Conservation (phyloP, 768 basidiomycete genomes). For the Pleurotus sapidus region DNA sequence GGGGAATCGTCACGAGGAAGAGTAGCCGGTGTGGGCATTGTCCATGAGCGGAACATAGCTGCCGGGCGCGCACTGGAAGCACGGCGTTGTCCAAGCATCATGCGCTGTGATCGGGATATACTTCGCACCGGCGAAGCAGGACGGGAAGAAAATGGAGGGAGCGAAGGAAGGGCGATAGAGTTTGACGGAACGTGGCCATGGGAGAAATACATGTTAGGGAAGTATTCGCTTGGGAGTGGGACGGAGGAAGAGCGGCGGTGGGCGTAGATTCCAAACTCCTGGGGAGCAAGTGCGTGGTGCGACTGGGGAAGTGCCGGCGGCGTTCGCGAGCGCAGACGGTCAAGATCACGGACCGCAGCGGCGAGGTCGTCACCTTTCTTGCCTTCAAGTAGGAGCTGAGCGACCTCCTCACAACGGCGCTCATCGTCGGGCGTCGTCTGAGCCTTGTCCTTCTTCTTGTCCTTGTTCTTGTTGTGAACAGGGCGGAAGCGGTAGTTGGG, state of each 20-base stretch:
- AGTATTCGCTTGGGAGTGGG: conserved; percentile 47
- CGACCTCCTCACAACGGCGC: conserved; percentile 67
- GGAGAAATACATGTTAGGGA: conserved; percentile 13
- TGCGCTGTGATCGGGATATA: conserved; percentile 41
- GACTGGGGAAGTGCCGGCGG: conserved; percentile 10
- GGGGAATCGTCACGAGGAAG: conserved; percentile 44
- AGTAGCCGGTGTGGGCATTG: conserved; percentile 19
- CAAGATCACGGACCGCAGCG: conserved; percentile 53
- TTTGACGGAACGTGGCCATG: conserved; percentile 20
- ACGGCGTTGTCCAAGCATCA: conserved; percentile 42
- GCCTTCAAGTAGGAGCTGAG: conserved; percentile 60
- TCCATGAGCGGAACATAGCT: conserved; percentile 32
- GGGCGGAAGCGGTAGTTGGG: conserved; percentile 64
- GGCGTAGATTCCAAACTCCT: conserved; percentile 23
- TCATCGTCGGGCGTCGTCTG: conserved; percentile 48
- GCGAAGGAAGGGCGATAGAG: conserved; percentile 41
- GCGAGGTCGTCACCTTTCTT: conserved; percentile 71
- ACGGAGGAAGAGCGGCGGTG: conserved; percentile 63
- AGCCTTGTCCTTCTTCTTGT: conserved; percentile 34
- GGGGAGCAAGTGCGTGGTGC: conserved; percentile 13
- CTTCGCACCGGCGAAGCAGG: conserved; percentile 40
- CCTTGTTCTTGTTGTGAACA: conserved; percentile 51
- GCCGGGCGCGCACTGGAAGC: conserved; percentile 45
- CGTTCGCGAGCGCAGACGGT: conserved; percentile 26
- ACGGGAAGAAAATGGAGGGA: conserved; percentile 34